A percentile compares a stretch with the other conserved stretches of the same genome.
Conservation (phyloP, 257 asterid genomes). For the Cruciata laevipes region DNA sequence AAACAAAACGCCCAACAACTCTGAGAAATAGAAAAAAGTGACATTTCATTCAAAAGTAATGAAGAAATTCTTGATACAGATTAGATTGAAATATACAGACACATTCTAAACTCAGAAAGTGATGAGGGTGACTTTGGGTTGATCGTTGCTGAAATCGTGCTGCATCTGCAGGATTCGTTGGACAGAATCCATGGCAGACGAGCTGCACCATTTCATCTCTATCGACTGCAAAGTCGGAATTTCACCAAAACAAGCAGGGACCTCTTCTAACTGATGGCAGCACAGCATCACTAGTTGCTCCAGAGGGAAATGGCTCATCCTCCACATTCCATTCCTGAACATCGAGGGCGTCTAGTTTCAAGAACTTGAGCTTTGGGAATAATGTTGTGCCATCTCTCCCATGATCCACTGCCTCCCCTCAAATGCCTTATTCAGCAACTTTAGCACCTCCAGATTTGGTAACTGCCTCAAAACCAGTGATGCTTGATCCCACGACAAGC, state of each 20-base stretch:
- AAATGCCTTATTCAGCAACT: slow-evolving; percentile 4
- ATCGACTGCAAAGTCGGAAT: slow-evolving; percentile 6
- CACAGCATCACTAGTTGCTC: slow-evolving; percentile 5
- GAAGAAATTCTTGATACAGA: too few species aligned
- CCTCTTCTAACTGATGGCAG: not conserved
- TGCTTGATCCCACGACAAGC: not conserved
- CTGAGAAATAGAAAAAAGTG: too few species aligned
- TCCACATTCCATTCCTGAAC: not conserved
- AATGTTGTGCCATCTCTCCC: not conserved
- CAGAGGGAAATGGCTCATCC: not conserved
- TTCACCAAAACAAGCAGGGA: slow-evolving; percentile 13
- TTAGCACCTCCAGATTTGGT: not conserved
- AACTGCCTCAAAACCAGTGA: not conserved
- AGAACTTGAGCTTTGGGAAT: slow-evolving; percentile 1
- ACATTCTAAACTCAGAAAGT: too few species aligned
- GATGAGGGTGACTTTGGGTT: not conserved
- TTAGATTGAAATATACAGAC: too few species aligned
- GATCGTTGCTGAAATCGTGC: not conserved
- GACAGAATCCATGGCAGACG: slow-evolving; percentile 4
- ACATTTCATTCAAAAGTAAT: too few species aligned
- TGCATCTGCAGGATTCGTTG: not conserved
- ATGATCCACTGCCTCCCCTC: slow-evolving; percentile 6
- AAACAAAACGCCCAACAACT: too few species aligned
- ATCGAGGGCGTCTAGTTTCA: too few species aligned
- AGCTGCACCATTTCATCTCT: slow-evolving; percentile 13